Evolutionary conservation across 2,329 filamentous ascomycete genomes (phyloP), one percentile per base, ranked within the genome.

Genomic region (Fonsecaea multimorphosa): DNA sequence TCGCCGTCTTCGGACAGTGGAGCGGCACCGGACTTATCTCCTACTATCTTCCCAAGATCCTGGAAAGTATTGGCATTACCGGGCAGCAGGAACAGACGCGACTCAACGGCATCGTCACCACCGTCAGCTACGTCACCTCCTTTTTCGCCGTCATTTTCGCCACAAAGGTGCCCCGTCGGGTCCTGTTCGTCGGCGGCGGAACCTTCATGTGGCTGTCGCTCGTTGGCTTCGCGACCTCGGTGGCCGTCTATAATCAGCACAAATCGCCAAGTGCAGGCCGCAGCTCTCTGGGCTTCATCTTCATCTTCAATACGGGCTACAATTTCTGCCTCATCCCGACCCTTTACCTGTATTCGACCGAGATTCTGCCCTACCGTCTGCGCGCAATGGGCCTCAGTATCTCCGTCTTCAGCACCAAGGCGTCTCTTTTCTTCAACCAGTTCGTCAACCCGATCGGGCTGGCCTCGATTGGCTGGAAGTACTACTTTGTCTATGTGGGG

Each of bases 401-500:
- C 63, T 75, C 0, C 73, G 72, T 73, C 69, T 70, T 74, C 38
- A 74, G 70, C 38, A 72, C 76, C 58, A 72, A 76, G 54, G 63
- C 73, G 8, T 65, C 67, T 7, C 52, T 66, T n/a, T 76, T 75
- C 68, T 76, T 77, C 71, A 77, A 77, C 61, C 62, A 61, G 2
- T 74, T 73, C 59, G 72, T 78, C 7, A 78, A 76, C 0, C 77
- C 77, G 0, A 72, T 78, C 3, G 76, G 74, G 2, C 77, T 78
- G 57, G 68, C 70, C 71, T 74, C 62, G 2, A 85, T 87, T 63
- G 80, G 80, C 12, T 86, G 80, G 49, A 68, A 68, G 16, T 77
- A 77, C 29, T 82, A 80, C 57, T 77, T 82, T 59, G 76, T 82
- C 58, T 82, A 80, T 59, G 79, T 77, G 1, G 74, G 75, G 53